Evolutionary conservation across 2,329 filamentous ascomycete species (phyloP).

Genomic region (Neofusicoccum ribis): DNA sequence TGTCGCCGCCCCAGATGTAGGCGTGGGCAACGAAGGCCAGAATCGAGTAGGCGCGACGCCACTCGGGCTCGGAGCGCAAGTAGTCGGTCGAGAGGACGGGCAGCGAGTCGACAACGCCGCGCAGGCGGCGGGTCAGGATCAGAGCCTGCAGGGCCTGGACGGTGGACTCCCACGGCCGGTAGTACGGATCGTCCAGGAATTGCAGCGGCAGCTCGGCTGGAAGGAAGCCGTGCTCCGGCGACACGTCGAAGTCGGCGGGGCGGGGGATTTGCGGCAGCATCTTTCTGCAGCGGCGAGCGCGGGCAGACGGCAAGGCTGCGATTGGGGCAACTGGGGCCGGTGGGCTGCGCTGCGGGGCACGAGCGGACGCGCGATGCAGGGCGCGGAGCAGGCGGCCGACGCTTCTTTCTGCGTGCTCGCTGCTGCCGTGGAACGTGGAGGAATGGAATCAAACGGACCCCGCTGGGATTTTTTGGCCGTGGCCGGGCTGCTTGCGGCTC

Average conservation of each 20-base stretch:
- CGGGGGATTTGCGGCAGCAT: slow-evolving; percentile 20
- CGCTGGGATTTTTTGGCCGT: not conserved
- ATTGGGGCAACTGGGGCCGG: not conserved
- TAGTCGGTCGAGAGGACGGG: slow-evolving; percentile 81
- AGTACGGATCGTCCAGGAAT: slow-evolving; percentile 83
- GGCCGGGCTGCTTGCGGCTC: not conserved
- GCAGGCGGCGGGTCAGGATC: slow-evolving; percentile 80
- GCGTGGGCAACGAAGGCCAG: slow-evolving; percentile 78
- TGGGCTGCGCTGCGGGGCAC: not conserved
- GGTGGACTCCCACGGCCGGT: slow-evolving; percentile 90
- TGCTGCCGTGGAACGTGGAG: not conserved
- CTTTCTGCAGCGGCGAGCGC: not conserved
- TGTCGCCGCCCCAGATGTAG: slow-evolving; percentile 85
- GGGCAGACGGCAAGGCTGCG: not conserved
- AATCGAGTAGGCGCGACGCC: slow-evolving; percentile 82
- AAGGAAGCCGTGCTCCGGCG: slow-evolving; percentile 76
- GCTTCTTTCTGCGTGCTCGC: not conserved
- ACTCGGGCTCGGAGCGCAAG: slow-evolving; percentile 82
- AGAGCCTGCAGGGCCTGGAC: slow-evolving; percentile 82
- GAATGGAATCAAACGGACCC: not conserved
- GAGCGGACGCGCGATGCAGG: not conserved
- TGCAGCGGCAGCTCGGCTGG: slow-evolving; percentile 78
- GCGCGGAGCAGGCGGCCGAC: not conserved
- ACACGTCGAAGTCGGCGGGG: slow-evolving; percentile 20
- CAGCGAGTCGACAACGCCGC: slow-evolving; percentile 74